A percentile compares a stretch with the other conserved stretches of the same genome.
Conservation (phyloP, 345 rosid species). For the Reutealis trisperma region DNA sequence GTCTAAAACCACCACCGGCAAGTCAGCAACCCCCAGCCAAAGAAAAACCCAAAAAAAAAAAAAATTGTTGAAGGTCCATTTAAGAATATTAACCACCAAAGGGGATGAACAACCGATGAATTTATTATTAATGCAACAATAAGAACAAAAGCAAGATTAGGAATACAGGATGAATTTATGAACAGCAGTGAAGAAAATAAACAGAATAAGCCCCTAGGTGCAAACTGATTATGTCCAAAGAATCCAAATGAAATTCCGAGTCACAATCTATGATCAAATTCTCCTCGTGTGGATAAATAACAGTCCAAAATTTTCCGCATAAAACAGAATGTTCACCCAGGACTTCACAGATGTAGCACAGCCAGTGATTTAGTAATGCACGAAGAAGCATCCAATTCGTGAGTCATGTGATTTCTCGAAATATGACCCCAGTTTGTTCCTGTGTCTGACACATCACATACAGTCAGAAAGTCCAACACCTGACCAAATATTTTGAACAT, state of each 20-base stretch:
- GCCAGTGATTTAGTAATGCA: conserved; percentile 83
- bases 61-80: not conserved
- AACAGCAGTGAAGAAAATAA: conserved; percentile 15
- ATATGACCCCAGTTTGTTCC: conserved; percentile 71
- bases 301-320: conserved; percentile 12
- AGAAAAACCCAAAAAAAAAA: not conserved
- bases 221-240: conserved; percentile 27
- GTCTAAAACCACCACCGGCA: no score
- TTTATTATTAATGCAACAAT: conserved; percentile 17
- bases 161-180: conserved; percentile 17
- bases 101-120: conserved; percentile 22
- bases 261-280: conserved; percentile 13
- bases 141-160: conserved; percentile 17
- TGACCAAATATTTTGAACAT: conserved; percentile 99
- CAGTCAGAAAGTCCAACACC: conserved; percentile 77
- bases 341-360: conserved; percentile 59
- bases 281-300: conserved; percentile 17
- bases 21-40: not conserved
- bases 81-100: not conserved
- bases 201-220: conserved; percentile 14
- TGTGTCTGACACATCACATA: conserved; percentile 48
- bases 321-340: conserved; percentile 10
- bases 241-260: conserved; percentile 24
- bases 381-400: conserved; percentile 75
- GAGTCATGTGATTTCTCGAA: conserved; percentile 72